Evolutionary conservation across 2,329 filamentous ascomycete species (phyloP), one percentile per base, ranked within the genome.

Genomic region (Lasiodiplodia citricola): DNA sequence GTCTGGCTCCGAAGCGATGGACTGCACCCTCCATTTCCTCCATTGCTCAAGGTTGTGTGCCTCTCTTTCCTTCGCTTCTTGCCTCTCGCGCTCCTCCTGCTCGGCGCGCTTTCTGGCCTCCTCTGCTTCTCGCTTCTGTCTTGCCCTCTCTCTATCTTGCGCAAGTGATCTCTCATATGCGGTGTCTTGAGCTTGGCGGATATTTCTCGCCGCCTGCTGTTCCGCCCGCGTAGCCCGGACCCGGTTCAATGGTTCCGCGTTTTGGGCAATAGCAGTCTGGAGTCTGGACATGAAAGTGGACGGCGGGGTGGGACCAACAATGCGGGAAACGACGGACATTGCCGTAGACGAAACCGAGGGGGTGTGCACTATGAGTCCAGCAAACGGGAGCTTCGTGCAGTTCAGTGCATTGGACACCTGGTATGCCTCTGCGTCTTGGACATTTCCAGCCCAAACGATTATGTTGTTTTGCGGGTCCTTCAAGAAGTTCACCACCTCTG

Each of bases 161-260:
- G 94, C 95, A 37, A 99, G 84, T 0, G 93, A 97, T 70, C 94
- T 89, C 81, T 99, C 94, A 79, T 99, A 99, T 0, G 96, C 96
- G 11, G 89, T 92, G 77, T 98, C 94, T 78, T 99, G 96, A 79
- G 97, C 90, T 70, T 91, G 88, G n/a, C 94, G 88, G 41, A 99
- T 84, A 74, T 84, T 92, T 56, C 95, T 87, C n/a, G 91, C 88
- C 2, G 93, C 89, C 76, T 96, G 89, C 73, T 97, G 92, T 52
- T 94, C 93, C 18, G 88, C 87, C 66, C 94, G 87, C 74, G 93
- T 89, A 2, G 91, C 87, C n/a, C 94, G 88, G 23, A 92, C 90
- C 37, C 89, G 86, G 50, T 89, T 88, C 4, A 99, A 83, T 57
- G 95, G 90, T 18, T 91, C 87, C n/a, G 87, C 87, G 76, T 97